Conservation (phyloP, 2,329 filamentous ascomycete genomes). For the Westerdykella aurantiaca region DNA sequence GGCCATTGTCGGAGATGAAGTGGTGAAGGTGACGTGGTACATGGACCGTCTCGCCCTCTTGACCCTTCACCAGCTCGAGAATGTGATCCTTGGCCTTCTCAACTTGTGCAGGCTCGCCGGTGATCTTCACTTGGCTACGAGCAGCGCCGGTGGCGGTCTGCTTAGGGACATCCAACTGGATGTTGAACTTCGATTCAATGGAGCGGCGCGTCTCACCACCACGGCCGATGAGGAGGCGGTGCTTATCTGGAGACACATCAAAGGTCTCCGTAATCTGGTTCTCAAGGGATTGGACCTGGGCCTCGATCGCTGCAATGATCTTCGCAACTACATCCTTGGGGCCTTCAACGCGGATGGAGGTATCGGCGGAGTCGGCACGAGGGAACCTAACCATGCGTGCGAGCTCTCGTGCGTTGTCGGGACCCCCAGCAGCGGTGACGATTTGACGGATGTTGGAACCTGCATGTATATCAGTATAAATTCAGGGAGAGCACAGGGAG, state of each 20-base stretch:
- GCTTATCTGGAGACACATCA: slow-evolving; percentile 84
- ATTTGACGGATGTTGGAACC: slow-evolving; percentile 82
- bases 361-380: slow-evolving; percentile 75
- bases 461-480: slow-evolving; percentile 43
- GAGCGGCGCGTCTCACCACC: slow-evolving; percentile 81
- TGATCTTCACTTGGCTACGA: slow-evolving; percentile 79
- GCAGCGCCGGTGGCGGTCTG: slow-evolving; percentile 64
- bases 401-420: slow-evolving; percentile 74
- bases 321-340: slow-evolving; percentile 78
- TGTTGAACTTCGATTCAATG: slow-evolving; percentile 78
- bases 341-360: slow-evolving; percentile 82
- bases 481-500: not conserved
- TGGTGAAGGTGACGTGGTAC: slow-evolving; percentile 82
- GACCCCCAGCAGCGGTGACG: slow-evolving; percentile 80
- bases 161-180: slow-evolving; percentile 84
- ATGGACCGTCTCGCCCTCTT: slow-evolving; percentile 80
- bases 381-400: slow-evolving; percentile 93
- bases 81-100: slow-evolving; percentile 86
- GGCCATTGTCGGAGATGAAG: slow-evolving; percentile 76
- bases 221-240: slow-evolving; percentile 83
- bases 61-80: slow-evolving; percentile 68
- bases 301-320: slow-evolving; percentile 75
- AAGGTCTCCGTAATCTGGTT: slow-evolving; percentile 72
- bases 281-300: slow-evolving; percentile 75
- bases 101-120: slow-evolving; percentile 71